Base-by-base conservation (phyloP, 768 basidiomycete species). In the Mycena maculata region DNA sequence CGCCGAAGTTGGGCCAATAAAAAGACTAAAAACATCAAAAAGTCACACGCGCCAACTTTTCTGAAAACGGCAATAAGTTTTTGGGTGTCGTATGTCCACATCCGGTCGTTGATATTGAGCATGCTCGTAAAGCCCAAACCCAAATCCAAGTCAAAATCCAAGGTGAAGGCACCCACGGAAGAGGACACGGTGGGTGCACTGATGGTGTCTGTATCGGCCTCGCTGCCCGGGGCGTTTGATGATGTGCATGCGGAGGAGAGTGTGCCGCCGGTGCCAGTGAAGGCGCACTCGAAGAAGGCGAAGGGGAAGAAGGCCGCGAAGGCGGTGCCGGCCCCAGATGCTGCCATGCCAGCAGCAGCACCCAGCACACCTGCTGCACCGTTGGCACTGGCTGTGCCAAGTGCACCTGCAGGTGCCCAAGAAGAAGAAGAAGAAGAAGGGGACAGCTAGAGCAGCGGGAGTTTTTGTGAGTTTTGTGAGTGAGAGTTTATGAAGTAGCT, bases 201-300 rank as follows among this genome's bases (percentile, higher is more conserved):
- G n/a, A 5, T 50, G 3, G 28, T 27, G 1, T 3, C 59, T 23
- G 9, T 25, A n/a, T n/a, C 61, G 20, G 48, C 57, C 18, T 42
- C 50, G 3, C 52, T 69, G n/a, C 63, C 68, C 0, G 68, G 68
- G 33, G 41, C 60, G 16, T 61, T 62, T 23, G 65, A 56, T 54
- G 22, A 33, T 38, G 36, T 45, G 16, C 50, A n/a, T 23, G 30
- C 59, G 7, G 47, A 10, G 22, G 60, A 60, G 25, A 27, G 54
- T 20, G 23, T 61, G 10, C 47, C 30, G 5, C 38, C 36, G 16
- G 49, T 12, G 7, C 49, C 20, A 42, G 18, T 44, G 48, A 63
- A 55, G 31, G 47, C 47, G 44, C 67, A 41, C 42, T 60, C 53
- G 49, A 65, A 63, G 62, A 74, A 72, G 63, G 75, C 72, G 41